Conservation (phyloP, 1,139 yeast species). For the Debaryomyces singareniensis region DNA sequence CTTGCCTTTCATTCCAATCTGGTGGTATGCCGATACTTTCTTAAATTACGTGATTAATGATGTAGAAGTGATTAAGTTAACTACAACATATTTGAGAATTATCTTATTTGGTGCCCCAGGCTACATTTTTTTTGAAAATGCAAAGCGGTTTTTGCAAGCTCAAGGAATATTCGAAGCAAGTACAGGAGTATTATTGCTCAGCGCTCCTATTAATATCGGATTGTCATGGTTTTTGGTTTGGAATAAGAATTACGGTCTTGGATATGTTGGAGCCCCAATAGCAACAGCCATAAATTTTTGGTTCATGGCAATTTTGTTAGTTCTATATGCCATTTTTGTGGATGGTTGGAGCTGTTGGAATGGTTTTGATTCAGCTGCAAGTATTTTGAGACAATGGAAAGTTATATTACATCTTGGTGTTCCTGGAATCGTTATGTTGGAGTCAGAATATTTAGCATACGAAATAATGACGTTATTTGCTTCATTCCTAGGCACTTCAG, state of each 20-base stretch:
- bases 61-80: conserved; percentile 53
- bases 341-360: conserved; percentile 74
- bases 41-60: conserved; percentile 51
- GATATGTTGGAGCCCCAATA: conserved; percentile 68
- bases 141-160: conserved; percentile 80
- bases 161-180: conserved; percentile 93
- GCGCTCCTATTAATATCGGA: conserved; percentile 74
- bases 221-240: conserved; percentile 77
- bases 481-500: conserved; percentile 75
- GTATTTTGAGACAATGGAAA: conserved; percentile 55
- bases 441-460: conserved; percentile 69
- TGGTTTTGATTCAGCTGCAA: conserved; percentile 41
- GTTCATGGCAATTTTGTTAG: conserved; percentile 53
- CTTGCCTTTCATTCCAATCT: conserved; percentile 54
- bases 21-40: conserved; percentile 61
- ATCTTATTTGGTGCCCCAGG: conserved; percentile 78
- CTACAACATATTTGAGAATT: conserved; percentile 60
- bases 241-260: conserved; percentile 55
- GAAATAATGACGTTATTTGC: conserved; percentile 68
- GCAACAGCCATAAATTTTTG: conserved; percentile 68
- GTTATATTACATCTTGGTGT: conserved; percentile 54
- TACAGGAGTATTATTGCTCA: conserved; percentile 64
- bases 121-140: conserved; percentile 74
- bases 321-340: conserved; percentile 47
- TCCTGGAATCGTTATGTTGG: conserved; percentile 70